Evolutionary conservation across 768 basidiomycete species (phyloP).

Genomic region (Amylocystis lapponica): DNA sequence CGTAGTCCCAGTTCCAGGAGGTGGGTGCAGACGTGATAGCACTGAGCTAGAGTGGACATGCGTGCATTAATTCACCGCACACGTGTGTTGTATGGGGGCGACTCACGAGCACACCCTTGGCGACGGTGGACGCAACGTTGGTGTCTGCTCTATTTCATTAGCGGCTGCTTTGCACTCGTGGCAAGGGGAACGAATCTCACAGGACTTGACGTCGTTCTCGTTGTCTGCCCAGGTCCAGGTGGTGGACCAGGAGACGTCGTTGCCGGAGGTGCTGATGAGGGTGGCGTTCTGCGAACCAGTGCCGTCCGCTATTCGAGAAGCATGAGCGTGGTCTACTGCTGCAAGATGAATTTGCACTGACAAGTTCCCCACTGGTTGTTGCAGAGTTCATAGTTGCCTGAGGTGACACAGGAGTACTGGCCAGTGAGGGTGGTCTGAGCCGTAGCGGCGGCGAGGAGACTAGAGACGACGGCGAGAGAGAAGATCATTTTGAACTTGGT

Average conservation of each 20-base stretch:
- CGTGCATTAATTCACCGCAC: too few species aligned
- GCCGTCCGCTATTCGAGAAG: conserved; percentile 30
- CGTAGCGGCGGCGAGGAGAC: neutral
- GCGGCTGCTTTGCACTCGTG: too few species aligned
- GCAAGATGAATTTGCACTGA: neutral
- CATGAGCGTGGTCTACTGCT: neutral
- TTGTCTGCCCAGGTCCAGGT: conserved; percentile 47
- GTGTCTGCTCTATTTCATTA: too few species aligned
- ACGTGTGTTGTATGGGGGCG: neutral
- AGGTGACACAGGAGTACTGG: conserved; percentile 37
- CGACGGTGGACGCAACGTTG: neutral
- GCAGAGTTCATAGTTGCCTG: conserved; percentile 46
- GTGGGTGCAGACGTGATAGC: conserved; percentile 42
- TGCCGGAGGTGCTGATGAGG: conserved; percentile 32
- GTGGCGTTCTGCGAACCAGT: conserved; percentile 46
- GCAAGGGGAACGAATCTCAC: conserved; percentile 23
- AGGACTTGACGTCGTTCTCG: conserved; percentile 51
- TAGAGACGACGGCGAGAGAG: neutral
- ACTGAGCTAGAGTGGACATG: too few species aligned
- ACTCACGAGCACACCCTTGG: neutral
- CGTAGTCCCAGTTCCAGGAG: conserved; percentile 46
- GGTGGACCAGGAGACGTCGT: conserved; percentile 47
- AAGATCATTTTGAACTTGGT: too few species aligned
- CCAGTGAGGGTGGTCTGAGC: conserved; percentile 34
- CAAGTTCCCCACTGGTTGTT: conserved; percentile 49